A percentile compares a stretch with the other conserved stretches of the same genome.
phyloP scores from a whole-genome alignment of 176 grass and related monocot genomes.

The Lolium perenne region DNA sequence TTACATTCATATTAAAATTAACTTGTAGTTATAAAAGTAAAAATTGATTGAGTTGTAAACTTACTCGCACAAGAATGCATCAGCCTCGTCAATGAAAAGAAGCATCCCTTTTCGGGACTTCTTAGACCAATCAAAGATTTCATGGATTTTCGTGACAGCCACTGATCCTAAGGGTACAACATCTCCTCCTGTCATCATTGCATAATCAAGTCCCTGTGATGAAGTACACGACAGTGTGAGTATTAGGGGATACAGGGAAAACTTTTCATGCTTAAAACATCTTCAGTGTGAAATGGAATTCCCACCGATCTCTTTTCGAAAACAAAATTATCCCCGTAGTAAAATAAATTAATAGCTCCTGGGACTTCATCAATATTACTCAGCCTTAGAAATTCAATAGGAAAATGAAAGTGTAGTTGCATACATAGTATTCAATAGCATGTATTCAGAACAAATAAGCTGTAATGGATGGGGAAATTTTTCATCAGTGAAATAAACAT shows the following conservation, averaged over 20 bases:
- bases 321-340: neutral
- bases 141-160: conserved; percentile 96
- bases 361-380: neutral
- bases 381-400: neutral
- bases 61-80: conserved; percentile 99
- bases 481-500: neutral
- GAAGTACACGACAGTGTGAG: neutral
- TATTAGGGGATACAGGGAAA: conserved; percentile 2
- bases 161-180: conserved; percentile 84
- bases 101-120: conserved; percentile 85
- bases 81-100: conserved; percentile 95
- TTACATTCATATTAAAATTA: neutral
- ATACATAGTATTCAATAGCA: neutral
- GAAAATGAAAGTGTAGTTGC: conserved; percentile 13
- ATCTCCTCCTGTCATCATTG: conserved; percentile 98
- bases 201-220: conserved; percentile 83
- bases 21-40: neutral
- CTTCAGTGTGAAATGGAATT: conserved; percentile 24
- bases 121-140: conserved; percentile 98
- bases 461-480: neutral
- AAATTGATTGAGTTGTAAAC: conserved; percentile 35
- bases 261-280: conserved; percentile 1
- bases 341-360: neutral
- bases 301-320: neutral
- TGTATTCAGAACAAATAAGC: neutral